Evolutionary conservation across 2,329 filamentous ascomycete species (phyloP), one percentile per base, ranked within the genome.

Genomic region (Exserohilum turcica): DNA sequence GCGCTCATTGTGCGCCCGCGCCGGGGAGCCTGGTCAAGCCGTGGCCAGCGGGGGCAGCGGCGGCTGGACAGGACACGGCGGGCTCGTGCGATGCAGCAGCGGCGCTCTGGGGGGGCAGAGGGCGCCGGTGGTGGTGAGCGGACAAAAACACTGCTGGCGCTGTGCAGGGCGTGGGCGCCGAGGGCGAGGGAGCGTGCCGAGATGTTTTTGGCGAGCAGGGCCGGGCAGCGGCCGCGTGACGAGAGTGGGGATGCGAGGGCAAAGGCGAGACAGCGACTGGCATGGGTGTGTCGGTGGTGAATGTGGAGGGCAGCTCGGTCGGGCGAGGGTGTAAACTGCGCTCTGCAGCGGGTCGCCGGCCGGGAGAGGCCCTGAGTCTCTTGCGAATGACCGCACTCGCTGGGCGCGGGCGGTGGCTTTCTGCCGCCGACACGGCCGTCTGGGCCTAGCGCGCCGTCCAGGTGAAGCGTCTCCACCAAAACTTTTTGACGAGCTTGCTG

Each of bases 1-100:
- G 71, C 73, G 70, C 71, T 75, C 74, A 76, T 76, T 43, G 63
- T 74, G 73, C 72, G 73, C 73, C 66, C 66, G 62, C 52, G 69
- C 64, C 60, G 53, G 49, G 66, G 52, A 42, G n/a, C 52, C 56
- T 60, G 39, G 59, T 68, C 68, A 64, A 59, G 54, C 63, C 47
- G 62, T 51, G 61, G 47, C 64, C 65, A 68, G 64, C 66, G 56
- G 54, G 38, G 45, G 49, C 43, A 15, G 43, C 5, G 40, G 44
- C 47, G 28, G 55, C 18, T 49, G 52, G 12, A 19, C 29, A 45
- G 45, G 13, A 38, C 31, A 36, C 59, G 16, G 21, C 31, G n/a
- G 55, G 47, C 43, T 44, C 43, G 49, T 56, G 58, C 61, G 63
- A 65, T 54, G 52, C 51, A 54, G 54, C 33, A 58, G 52, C 45